Evolutionary conservation across 2,329 filamentous ascomycete genomes (phyloP).

Genomic region (Penicillium hordei): DNA sequence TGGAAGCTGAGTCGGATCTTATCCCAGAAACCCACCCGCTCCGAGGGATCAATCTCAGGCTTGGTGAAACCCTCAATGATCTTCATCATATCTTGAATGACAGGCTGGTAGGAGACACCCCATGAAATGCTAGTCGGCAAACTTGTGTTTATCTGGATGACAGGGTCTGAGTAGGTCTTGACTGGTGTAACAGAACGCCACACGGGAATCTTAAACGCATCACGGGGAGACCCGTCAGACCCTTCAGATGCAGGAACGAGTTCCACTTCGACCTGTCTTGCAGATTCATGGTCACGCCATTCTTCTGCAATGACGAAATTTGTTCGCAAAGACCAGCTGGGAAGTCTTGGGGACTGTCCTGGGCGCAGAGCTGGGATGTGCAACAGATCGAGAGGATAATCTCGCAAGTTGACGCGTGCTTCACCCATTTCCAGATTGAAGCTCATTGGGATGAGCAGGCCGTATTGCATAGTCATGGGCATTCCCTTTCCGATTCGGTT

Average conservation of each 20-base stretch:
- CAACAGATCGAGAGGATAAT: constrained; percentile 88
- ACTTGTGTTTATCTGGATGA: constrained; percentile 87
- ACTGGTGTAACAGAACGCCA: constrained; percentile 89
- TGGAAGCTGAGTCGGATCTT: constrained; percentile 95
- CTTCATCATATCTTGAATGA: constrained; percentile 99
- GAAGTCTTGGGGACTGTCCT: constrained; percentile 74
- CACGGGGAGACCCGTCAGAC: constrained; percentile 55
- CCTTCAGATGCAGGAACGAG: constrained; percentile 71
- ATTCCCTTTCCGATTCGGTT: constrained; percentile 94
- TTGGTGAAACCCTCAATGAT: constrained; percentile 97
- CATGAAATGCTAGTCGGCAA: constrained; percentile 92
- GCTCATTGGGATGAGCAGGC: constrained; percentile 84
- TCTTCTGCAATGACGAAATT: constrained; percentile 98
- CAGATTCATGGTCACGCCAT: constrained; percentile 76
- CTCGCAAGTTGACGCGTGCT: constrained; percentile 77
- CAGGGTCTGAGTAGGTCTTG: constrained; percentile 93
- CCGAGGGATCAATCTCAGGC: constrained; percentile 87
- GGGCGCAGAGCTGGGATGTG: constrained; percentile 82
- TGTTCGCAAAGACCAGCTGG: constrained; percentile 79
- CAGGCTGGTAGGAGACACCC: constrained; percentile 96
- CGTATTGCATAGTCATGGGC: constrained; percentile 86
- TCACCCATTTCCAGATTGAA: constrained; percentile 89
- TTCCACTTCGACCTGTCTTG: constrained; percentile 75
- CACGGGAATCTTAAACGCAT: constrained; percentile 80
- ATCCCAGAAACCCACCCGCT: constrained; percentile 96